Conservation (phyloP, 2,329 filamentous ascomycete species). For the Fusarium sp. region DNA sequence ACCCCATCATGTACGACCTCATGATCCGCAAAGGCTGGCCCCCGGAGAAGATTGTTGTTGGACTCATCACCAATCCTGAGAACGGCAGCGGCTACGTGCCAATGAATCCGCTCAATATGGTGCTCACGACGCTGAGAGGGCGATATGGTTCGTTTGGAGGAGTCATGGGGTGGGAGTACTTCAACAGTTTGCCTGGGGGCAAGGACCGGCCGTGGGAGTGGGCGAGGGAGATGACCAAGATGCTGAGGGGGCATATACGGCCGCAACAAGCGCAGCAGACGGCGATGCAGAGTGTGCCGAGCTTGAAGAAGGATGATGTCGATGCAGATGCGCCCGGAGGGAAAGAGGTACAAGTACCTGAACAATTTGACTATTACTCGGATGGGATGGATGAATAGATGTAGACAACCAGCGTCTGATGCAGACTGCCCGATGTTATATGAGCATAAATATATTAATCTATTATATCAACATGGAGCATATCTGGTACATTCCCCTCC, state of each 20-base stretch:
- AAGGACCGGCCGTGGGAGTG: conserved; percentile 75
- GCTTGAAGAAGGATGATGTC: conserved; percentile 13
- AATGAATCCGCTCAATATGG: conserved; percentile 57
- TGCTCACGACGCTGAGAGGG: conserved; percentile 53
- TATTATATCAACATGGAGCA: too few species aligned
- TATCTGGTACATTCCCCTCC: too few species aligned
- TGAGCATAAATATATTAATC: too few species aligned
- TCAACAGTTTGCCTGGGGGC: conserved; percentile 78
- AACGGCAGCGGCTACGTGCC: conserved; percentile 70
- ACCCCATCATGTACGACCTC: conserved; percentile 58
- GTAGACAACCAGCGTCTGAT: neutral
- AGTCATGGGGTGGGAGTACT: conserved; percentile 96
- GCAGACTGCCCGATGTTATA: too few species aligned
- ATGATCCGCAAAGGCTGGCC: conserved; percentile 73
- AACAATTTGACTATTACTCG: conserved; percentile 49
- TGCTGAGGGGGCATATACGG: conserved; percentile 47
- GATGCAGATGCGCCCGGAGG: conserved; percentile 43
- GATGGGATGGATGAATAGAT: conserved; percentile 40
- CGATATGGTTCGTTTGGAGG: conserved; percentile 78
- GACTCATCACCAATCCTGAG: conserved; percentile 78
- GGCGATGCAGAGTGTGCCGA: neutral
- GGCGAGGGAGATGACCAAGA: conserved; percentile 72
- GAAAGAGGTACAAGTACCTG: conserved; percentile 45
- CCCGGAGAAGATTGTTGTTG: conserved; percentile 77
- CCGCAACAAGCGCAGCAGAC: neutral